A percentile compares a stretch with the other conserved stretches of the same genome.
phyloP scores from a whole-genome alignment of 1,139 yeast genomes.

The Suhomyces atakaporum region DNA sequence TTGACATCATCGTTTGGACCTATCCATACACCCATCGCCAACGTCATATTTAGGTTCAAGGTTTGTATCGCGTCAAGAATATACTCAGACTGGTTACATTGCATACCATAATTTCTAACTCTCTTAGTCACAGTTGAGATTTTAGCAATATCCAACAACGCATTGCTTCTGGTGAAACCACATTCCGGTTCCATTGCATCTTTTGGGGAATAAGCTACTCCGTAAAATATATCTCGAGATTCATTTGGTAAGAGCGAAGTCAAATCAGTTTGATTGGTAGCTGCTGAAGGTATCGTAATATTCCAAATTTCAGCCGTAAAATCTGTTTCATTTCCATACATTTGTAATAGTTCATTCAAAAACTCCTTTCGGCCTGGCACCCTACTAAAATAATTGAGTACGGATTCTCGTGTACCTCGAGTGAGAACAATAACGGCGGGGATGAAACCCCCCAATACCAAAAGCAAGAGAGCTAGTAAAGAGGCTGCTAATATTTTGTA shows the following conservation, averaged over 20 bases:
- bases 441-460: conserved; percentile 21
- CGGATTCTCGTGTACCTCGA: conserved; percentile 24
- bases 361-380: conserved; percentile 10
- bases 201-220: conserved; percentile 62
- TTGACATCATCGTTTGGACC: conserved; percentile 45
- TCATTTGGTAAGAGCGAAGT: background rate
- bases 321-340: conserved; percentile 2
- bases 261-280: background rate
- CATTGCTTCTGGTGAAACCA: conserved; percentile 50
- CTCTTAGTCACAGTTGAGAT: conserved; percentile 60
- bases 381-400: conserved; percentile 20
- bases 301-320: background rate
- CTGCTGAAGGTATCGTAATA: background rate
- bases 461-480: conserved; percentile 12
- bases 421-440: conserved; percentile 25
- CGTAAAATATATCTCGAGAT: conserved; percentile 41
- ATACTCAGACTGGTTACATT: conserved; percentile 57
- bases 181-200: conserved; percentile 54
- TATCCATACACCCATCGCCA: conserved; percentile 69
- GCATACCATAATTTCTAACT: conserved; percentile 62
- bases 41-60: conserved; percentile 53
- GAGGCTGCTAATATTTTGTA: background rate
- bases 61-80: conserved; percentile 56
- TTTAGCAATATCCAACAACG: conserved; percentile 54
- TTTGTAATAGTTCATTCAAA: conserved; percentile 10